phyloP scores from a whole-genome alignment of 768 basidiomycete genomes.

The Tylopilus sp. region DNA sequence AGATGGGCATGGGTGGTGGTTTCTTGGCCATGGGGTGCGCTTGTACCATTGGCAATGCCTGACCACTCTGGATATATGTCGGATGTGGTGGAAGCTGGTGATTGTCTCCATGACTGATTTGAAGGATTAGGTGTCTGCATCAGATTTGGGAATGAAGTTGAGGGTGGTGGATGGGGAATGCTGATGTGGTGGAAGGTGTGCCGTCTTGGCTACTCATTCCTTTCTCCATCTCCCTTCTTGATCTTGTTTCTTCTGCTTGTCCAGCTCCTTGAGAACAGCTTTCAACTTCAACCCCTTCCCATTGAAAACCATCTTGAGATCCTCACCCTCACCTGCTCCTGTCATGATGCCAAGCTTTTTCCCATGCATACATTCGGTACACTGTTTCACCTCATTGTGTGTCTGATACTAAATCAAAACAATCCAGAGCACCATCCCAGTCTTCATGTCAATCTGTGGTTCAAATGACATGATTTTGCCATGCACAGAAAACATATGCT shows the following conservation, averaged over 20 bases:
- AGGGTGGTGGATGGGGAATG: slow-evolving; percentile 10
- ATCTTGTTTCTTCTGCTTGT: slow-evolving; percentile 45
- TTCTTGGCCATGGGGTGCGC: slow-evolving; percentile 29
- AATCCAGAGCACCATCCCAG: slow-evolving; percentile 81
- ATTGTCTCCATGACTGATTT: slow-evolving; percentile 18
- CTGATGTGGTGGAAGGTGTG: slow-evolving; percentile 10
- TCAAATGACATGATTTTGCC: slow-evolving; percentile 69
- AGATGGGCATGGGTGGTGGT: too few species aligned
- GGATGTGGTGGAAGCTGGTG: slow-evolving; percentile 31
- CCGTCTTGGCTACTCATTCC: slow-evolving; percentile 26
- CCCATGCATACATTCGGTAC: slow-evolving; percentile 65
- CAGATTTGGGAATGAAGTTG: slow-evolving; percentile 28
- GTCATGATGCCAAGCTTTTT: slow-evolving; percentile 50
- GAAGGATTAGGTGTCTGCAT: slow-evolving; percentile 23
- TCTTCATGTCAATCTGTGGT: slow-evolving; percentile 71
- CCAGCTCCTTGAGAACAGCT: too few species aligned
- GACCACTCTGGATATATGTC: too few species aligned
- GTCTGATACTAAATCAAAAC: slow-evolving; percentile 65
- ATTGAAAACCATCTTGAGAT: too few species aligned
- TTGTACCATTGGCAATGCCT: too few species aligned
- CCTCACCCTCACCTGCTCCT: too few species aligned
- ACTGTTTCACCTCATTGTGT: slow-evolving; percentile 66
- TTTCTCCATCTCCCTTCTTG: slow-evolving; percentile 47
- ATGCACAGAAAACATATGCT: slow-evolving; percentile 58
- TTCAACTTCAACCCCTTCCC: too few species aligned